These are phyloP conservation scores for Penicillium oxalicum DNA, from an alignment of 2,329 filamentous ascomycete species.

Conservation along the genomic window DNA sequence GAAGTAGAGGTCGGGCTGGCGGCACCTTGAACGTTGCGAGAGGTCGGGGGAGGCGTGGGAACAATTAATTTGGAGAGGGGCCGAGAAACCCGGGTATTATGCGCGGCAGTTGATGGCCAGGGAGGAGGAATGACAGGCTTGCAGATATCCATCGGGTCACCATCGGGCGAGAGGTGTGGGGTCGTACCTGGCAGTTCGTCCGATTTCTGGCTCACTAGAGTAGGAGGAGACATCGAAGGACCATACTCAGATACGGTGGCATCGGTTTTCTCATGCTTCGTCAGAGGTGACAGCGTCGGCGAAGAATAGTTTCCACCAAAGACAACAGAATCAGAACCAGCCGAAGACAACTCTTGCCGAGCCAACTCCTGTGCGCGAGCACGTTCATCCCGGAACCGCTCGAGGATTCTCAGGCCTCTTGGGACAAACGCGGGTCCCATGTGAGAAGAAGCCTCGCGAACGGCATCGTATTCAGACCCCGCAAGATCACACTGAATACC, in stretches of 20 bases:
- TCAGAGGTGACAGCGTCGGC: constrained; percentile 7
- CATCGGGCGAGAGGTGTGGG: not conserved
- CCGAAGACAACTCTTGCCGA: constrained; percentile 17
- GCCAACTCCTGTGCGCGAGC: constrained; percentile 28
- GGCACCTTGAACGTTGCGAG: constrained; percentile 17
- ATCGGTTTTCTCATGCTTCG: constrained; percentile 4
- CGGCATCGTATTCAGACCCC: constrained; percentile 26
- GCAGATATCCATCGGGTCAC: constrained; percentile 3
- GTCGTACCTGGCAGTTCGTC: constrained; percentile 45
- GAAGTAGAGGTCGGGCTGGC: constrained; percentile 28
- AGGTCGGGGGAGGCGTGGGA: constrained; percentile 23
- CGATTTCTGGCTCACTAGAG: constrained; percentile 26
- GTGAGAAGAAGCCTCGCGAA: constrained; percentile 11
- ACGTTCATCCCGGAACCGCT: constrained; percentile 39
- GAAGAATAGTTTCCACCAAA: constrained; percentile 14
- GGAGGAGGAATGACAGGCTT: constrained; percentile 25
- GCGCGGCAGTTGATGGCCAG: constrained; percentile 35
- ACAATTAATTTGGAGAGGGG: constrained; percentile 20
- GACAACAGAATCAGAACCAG: constrained; percentile 13
- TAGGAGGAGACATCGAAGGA: constrained; percentile 1
- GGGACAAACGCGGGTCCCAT: constrained; percentile 33
- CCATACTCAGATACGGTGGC: constrained; percentile 3
- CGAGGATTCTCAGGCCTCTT: constrained; percentile 38
- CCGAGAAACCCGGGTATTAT: constrained; percentile 29
- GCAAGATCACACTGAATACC: constrained; percentile 42